Evolutionary conservation across 73 alveolate genomes (phyloP), one percentile per base, ranked within the genome.

Genomic region (Stentor roeselii): DNA sequence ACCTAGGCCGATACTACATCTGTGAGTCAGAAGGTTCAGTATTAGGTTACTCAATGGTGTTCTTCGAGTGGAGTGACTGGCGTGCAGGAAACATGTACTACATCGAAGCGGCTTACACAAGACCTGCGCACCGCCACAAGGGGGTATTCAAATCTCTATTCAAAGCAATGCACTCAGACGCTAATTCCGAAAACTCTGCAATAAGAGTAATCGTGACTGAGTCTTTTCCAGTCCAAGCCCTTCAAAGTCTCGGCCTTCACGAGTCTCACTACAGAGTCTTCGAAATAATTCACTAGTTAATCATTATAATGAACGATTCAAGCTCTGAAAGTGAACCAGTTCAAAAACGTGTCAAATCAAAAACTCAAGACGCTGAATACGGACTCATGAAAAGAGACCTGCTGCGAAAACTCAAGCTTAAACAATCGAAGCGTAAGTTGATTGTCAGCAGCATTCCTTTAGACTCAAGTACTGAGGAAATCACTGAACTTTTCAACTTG

Each of bases 371-470:
- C 34, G 15, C 80, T 67, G 80, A 67, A 32, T 67, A 21, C 2
- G 80, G 80, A 34, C 2, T 67, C 27, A 32, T 30, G 27, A 67
- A 67, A 2, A 36, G 80, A 27, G 80, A 67, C 1, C 80, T 67
- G 42, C 37, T 67, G 2, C 80, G 37, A 1, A 67, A 21, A 11
- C 80, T 67, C 41, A 67, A 67, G 34, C 80, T 67, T 34, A 67
- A 67, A 2, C 37, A 90, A 82, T 40, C 78, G 74, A 86, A 90
- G 60, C 75, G 90, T 39, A 90, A 90, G 61, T 39, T 90, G 36
- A 88, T 90, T 4, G 85, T 90, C 75, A 76, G 84, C 37, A 90
- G 89, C 82, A 27, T 90, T 11, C 95, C 95, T 0, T 83, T 50
- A 37, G 90, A 90, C 3, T 50, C 77, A 27, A 82, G 87, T 86